Base-by-base conservation (phyloP, 2,329 filamentous ascomycete species). In the Calonectria montana region DNA sequence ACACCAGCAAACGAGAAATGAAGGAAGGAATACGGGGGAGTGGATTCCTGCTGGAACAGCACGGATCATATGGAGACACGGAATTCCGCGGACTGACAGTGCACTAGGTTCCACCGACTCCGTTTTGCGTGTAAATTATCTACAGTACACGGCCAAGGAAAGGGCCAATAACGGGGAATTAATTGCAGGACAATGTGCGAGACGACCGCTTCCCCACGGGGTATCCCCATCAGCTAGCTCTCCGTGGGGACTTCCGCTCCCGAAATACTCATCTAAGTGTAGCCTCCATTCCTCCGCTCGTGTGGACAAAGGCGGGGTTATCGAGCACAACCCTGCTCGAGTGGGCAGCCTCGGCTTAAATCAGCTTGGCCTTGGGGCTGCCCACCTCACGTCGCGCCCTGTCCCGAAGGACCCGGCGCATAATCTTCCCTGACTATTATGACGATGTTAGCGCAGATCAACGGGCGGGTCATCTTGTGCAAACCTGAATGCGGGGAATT, bases 401-500 rank as follows among this genome's bases (percentile, higher is more conserved):
- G 25, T 67, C 53, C 29, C 65, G 65, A 10, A 67, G 55, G 12
- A 48, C 29, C 55, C 65, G 53, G 53, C 65, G 65, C 39, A 61
- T 23, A 31, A 67, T 67, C 55, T 67, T 67, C 16, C 65, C 65
- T 35, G 31, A 59, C 55, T 59, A 29, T 41, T 59, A 29, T 41
- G 39, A 45, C 57, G 16, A 41, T 45, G 57, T 45, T 62, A 62
- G 37, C 10, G 57, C 57, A 41, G 53, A 39, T 47, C 53, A 62
- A 10, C 13, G 2, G 5, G 12, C 16, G 8, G 39, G n/a, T 25
- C 3, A 31, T 16, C 23, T 2, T 45, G 29, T 31, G 45, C 65
- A 13, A 21, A 68, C 65, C 65, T 31, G 65, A 16, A 47, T 68
- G 21, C 65, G 50, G 41, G 65, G 65, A 15, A 68, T 68, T 41